phyloP scores from a whole-genome alignment of 768 basidiomycete genomes.

The Serpula lacrymans region DNA sequence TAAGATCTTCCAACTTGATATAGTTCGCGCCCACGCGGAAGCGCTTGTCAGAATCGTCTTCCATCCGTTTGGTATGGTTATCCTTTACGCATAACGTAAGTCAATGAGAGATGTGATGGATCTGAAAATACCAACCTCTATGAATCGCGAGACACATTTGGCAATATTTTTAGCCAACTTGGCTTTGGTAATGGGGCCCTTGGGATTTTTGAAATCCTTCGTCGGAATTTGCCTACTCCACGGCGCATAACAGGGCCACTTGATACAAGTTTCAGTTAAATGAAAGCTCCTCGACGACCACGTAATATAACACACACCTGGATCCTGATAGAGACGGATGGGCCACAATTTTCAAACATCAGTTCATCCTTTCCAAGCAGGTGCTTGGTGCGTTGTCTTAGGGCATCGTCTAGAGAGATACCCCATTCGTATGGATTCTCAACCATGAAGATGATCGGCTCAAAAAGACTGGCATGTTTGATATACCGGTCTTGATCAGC shows the following conservation, averaged over 20 bases:
- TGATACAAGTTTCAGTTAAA: slow-evolving; percentile 6
- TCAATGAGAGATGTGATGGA: slow-evolving; percentile 4
- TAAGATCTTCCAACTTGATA: slow-evolving; percentile 63
- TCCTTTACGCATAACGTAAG: slow-evolving; percentile 42
- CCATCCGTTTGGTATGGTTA: slow-evolving; percentile 47
- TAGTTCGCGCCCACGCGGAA: slow-evolving; percentile 61
- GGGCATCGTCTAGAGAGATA: slow-evolving; percentile 59
- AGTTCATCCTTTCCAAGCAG: slow-evolving; percentile 57
- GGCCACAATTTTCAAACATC: slow-evolving; percentile 71
- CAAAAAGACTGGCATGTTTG: slow-evolving; percentile 60
- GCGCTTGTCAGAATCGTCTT: slow-evolving; percentile 56
- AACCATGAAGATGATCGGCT: slow-evolving; percentile 61
- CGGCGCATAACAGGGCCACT: slow-evolving; percentile 80
- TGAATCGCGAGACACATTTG: slow-evolving; percentile 71
- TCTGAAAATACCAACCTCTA: slow-evolving; percentile 40
- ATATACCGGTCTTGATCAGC: slow-evolving; percentile 77
- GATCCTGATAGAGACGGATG: slow-evolving; percentile 75
- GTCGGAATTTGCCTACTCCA: slow-evolving; percentile 85
- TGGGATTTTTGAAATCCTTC: slow-evolving; percentile 75
- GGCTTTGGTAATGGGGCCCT: slow-evolving; percentile 69
- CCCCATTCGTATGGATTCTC: slow-evolving; percentile 55
- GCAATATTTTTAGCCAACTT: slow-evolving; percentile 81
- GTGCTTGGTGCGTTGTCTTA: slow-evolving; percentile 55
- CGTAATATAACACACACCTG: slow-evolving; percentile 44
- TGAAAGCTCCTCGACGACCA: slow-evolving; percentile 6